Base-by-base conservation (phyloP, 2,329 filamentous ascomycete genomes). In the Xylogone sp. region DNA sequence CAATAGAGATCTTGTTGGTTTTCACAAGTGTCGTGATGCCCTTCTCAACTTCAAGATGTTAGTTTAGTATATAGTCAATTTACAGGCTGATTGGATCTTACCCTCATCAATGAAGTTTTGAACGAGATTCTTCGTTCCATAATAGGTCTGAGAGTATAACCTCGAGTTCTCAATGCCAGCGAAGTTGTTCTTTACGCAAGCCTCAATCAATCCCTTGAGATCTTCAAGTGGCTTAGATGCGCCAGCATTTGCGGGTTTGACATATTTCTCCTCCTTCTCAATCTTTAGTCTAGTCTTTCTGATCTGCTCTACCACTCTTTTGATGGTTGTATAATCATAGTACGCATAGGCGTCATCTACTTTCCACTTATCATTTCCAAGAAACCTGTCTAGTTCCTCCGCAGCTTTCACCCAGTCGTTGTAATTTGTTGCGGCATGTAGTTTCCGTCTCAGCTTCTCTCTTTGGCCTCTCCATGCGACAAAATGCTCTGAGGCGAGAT, bases 161-260 rank as follows among this genome's bases (percentile, higher is more conserved):
- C 90, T 82, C 9, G 93, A 84, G 62, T 96, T 97, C 69, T 99
- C 94, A 13, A 96, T 86, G 0, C 94, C 94, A 18, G 90, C 90
- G 70, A 97, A 99, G 66, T 99, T 97, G 70, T 92, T 96, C 78
- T 97, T 99, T 61, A 97, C 87, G 66, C 92, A 97, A 13, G 89
- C 90, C 72, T 96, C 90, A 19, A 95, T 75, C 53, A 97, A 71
- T 1, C 79, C 79, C 55, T 84, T 86, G 50, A 99, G 76, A 50
- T 94, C 90, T 56, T 93, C 87, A 2, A 90, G 75, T 0, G 85
- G 78, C 53, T 79, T 74, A 66, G 21, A 69, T 39, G 13, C 8
- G n/a, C n/a, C 34, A 16, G 8, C 13, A 39, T 67, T 3, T 64
- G 64, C 31, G 73, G 72, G 12, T 24, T 60, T 52, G n/a, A 66